These are phyloP conservation scores for Geranium incanum DNA, from an alignment of 441 rosid genomes.

Conservation along the genomic window DNA sequence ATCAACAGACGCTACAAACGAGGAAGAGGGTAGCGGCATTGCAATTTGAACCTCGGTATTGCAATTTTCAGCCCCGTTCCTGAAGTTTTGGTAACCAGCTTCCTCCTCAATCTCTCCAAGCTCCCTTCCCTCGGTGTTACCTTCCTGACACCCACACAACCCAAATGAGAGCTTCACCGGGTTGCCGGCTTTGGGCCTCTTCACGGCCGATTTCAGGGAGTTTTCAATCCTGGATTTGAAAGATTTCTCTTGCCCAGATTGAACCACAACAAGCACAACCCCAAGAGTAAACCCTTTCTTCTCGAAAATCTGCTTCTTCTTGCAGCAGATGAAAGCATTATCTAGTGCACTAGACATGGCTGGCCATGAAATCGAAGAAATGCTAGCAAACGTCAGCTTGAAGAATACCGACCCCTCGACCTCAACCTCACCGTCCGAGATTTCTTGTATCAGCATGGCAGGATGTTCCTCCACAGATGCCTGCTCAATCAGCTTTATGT, in stretches of 20 bases:
- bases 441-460: constrained; percentile 63
- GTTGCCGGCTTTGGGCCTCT: constrained; percentile 42
- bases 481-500: constrained; percentile 85
- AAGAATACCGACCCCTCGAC: constrained; percentile 42
- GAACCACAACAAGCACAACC: constrained; percentile 55
- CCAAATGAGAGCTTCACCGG: constrained; percentile 83
- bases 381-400: constrained; percentile 73
- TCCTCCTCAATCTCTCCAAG: constrained; percentile 68
- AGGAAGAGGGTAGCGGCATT: constrained; percentile 67
- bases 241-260: constrained; percentile 48
- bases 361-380: constrained; percentile 69
- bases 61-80: constrained; percentile 39
- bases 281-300: constrained; percentile 86
- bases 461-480: constrained; percentile 71
- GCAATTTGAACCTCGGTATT: constrained; percentile 43
- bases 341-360: constrained; percentile 71
- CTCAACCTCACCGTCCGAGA: constrained; percentile 43
- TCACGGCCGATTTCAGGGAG: constrained; percentile 61
- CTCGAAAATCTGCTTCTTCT: constrained; percentile 81
- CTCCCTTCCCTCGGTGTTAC: constrained; percentile 49
- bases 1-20: constrained; percentile 57
- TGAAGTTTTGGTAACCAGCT: background rate
- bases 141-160: constrained; percentile 94
- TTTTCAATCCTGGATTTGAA: constrained; percentile 57
- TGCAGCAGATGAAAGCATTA: constrained; percentile 64